Conservation (phyloP, 1,284 basidiomycete genomes). For the Nidula niveotomentosa region DNA sequence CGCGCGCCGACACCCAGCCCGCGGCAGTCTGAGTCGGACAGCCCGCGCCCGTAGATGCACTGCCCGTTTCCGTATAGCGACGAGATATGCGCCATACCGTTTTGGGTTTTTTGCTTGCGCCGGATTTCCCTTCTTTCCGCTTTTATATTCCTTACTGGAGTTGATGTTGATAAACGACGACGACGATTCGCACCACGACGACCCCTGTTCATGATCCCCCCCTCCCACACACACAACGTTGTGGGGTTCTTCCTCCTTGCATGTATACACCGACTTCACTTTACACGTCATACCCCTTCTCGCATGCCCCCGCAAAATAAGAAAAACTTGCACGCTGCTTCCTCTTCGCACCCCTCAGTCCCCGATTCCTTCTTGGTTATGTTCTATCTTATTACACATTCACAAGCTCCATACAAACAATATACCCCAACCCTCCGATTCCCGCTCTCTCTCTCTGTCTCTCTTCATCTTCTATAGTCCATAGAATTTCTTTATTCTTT, state of each 20-base stretch:
- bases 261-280: background rate
- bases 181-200: background rate
- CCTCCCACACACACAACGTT: too few relatives aligned
- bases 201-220: background rate
- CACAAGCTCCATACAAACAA: too few relatives aligned
- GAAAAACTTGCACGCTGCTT: background rate
- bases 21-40: background rate
- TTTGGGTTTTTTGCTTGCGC: too few relatives aligned
- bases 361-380: background rate
- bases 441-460: too few relatives aligned
- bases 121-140: background rate
- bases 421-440: too few relatives aligned
- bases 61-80: background rate
- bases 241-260: background rate
- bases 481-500: background rate
- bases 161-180: background rate
- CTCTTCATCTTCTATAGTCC: too few relatives aligned
- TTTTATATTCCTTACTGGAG: background rate
- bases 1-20: slow-evolving; percentile 17
- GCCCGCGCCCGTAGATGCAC: background rate
- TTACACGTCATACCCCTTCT: background rate
- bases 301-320: background rate
- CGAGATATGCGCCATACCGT: too few relatives aligned
- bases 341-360: background rate
- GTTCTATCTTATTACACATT: background rate